Evolutionary conservation across 1,284 basidiomycete genomes (phyloP).

Genomic region (Hypsizygus ulmarius): DNA sequence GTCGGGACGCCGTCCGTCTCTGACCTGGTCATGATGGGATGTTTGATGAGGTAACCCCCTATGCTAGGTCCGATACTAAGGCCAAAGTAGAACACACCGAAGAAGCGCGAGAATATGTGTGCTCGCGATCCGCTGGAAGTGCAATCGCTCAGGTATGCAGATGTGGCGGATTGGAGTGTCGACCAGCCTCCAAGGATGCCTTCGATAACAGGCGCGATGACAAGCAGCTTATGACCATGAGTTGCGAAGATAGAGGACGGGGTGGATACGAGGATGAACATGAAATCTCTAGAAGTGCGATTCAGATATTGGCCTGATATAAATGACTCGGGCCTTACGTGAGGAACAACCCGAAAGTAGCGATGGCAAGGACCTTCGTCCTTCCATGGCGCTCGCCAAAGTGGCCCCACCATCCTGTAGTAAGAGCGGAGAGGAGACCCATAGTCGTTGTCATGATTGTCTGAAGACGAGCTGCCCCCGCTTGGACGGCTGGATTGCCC

Average conservation of each 20-base stretch:
- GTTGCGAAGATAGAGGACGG: constrained; percentile 61
- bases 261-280: constrained; percentile 76
- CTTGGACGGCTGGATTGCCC: constrained; percentile 62
- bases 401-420: constrained; percentile 87
- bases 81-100: constrained; percentile 69
- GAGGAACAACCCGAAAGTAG: constrained; percentile 70
- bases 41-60: constrained; percentile 67
- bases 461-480: constrained; percentile 65
- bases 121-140: constrained; percentile 83
- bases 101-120: constrained; percentile 77
- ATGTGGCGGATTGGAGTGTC: constrained; percentile 73
- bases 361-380: constrained; percentile 68
- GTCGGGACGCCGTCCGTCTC: constrained; percentile 23
- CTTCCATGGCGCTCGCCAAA: constrained; percentile 80
- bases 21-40: constrained; percentile 23
- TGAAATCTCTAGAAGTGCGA: constrained; percentile 57
- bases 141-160: constrained; percentile 85
- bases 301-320: constrained; percentile 1
- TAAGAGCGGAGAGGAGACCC: constrained; percentile 81
- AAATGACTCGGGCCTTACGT: constrained; percentile 50
- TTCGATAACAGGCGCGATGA: constrained; percentile 80
- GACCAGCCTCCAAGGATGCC: constrained; percentile 87
- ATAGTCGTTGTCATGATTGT: constrained; percentile 71
- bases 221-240: constrained; percentile 72
- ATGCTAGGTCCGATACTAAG: constrained; percentile 72